Conservation (phyloP, 768 basidiomycete genomes). For the Russula sp. region DNA sequence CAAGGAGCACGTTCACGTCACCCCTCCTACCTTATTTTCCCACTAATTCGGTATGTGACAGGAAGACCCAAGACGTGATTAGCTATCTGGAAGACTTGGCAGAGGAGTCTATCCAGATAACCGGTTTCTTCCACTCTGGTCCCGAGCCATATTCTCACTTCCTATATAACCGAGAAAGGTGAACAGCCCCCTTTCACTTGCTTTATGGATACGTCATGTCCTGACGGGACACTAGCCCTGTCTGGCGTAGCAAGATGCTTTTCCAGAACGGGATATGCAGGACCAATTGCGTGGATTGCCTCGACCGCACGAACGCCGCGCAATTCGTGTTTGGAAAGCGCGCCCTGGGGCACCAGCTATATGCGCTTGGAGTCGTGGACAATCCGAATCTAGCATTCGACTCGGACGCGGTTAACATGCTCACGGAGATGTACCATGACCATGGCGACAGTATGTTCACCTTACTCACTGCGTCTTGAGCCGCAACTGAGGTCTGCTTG, state of each 20-base stretch:
- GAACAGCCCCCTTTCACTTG: constrained; percentile 11
- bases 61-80: constrained; percentile 94
- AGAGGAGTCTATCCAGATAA: constrained; percentile 86
- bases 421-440: constrained; percentile 99
- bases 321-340: constrained; percentile 97
- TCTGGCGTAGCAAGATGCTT: constrained; percentile 62
- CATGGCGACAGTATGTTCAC: constrained; percentile 80
- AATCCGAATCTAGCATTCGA: constrained; percentile 85
- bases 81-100: constrained; percentile 92
- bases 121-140: constrained; percentile 94
- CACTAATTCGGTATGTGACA: constrained; percentile 29
- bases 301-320: constrained; percentile 94
- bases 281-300: constrained; percentile 94
- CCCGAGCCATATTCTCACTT: constrained; percentile 75
- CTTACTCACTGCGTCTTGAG: neutral
- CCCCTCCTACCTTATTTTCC: constrained; percentile 11
- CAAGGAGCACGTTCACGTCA: constrained; percentile 63
- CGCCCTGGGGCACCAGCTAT: constrained; percentile 90
- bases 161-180: constrained; percentile 43
- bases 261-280: constrained; percentile 91
- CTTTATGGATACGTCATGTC: constrained; percentile 1
- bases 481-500: neutral
- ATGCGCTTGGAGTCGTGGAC: constrained; percentile 86
- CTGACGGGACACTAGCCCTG: constrained; percentile 20
- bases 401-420: constrained; percentile 91